Evolutionary conservation across 306 rosid species (phyloP).

Genomic region (Castanopsis chinensis): DNA sequence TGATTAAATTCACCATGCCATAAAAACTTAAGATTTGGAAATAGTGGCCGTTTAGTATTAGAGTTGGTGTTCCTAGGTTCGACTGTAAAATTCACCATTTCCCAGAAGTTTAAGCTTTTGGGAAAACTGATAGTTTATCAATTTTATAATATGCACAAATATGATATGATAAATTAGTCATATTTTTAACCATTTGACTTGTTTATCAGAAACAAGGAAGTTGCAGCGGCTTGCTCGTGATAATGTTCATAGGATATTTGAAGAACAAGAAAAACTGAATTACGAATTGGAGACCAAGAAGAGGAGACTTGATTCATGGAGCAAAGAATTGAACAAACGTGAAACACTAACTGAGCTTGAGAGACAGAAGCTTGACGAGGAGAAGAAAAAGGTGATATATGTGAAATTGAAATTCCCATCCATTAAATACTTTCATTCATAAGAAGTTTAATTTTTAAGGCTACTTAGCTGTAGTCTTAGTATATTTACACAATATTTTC

Average conservation of each 20-base stretch:
- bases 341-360: conserved; percentile 86
- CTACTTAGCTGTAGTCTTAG: conserved; percentile 5
- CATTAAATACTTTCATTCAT: background rate
- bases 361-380: conserved; percentile 86
- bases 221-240: conserved; percentile 68
- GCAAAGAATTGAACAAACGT: conserved; percentile 77
- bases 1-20: too few species aligned
- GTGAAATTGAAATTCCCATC: background rate
- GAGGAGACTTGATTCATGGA: conserved; percentile 80
- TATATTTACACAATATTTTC: background rate
- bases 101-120: too few species aligned
- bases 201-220: conserved; percentile 66
- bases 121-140: background rate
- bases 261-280: conserved; percentile 77
- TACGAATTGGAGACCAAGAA: conserved; percentile 72
- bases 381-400: conserved; percentile 65
- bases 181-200: conserved; percentile 1
- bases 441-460: background rate
- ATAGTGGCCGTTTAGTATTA: too few species aligned
- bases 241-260: conserved; percentile 63
- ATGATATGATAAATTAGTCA: background rate
- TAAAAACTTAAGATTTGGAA: too few species aligned
- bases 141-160: background rate
- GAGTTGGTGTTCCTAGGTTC: too few species aligned
- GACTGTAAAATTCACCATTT: too few species aligned